A percentile compares a stretch with the other conserved stretches of the same genome.
Evolutionary conservation across 2,329 filamentous ascomycete species (phyloP).

Genomic region (Diaporthe vexans): DNA sequence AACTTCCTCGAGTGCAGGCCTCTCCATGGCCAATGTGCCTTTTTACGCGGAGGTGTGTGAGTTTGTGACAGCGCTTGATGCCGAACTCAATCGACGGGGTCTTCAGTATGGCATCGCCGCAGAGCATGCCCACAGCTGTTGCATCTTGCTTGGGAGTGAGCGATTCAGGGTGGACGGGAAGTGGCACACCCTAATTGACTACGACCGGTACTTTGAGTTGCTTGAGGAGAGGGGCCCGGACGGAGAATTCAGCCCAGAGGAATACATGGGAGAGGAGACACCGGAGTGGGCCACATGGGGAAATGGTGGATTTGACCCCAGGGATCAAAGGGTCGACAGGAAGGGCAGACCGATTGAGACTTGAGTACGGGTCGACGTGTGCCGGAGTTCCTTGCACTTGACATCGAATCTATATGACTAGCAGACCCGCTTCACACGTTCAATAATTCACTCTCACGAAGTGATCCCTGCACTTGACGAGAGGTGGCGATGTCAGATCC

Average conservation of each 20-base stretch:
- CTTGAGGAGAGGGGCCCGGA: constrained; percentile 77
- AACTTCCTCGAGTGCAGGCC: constrained; percentile 84
- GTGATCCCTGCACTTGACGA: background rate
- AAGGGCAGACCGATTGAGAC: constrained; percentile 79
- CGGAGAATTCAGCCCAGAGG: constrained; percentile 84
- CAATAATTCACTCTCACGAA: background rate
- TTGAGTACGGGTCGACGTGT: constrained; percentile 30
- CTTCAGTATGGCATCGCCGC: constrained; percentile 91
- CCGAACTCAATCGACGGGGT: constrained; percentile 76
- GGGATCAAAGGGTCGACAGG: constrained; percentile 87
- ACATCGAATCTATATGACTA: background rate
- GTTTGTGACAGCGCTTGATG: constrained; percentile 83
- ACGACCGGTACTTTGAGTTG: constrained; percentile 87
- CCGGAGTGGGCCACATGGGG: constrained; percentile 97
- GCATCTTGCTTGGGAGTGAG: constrained; percentile 86
- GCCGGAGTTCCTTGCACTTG: background rate
- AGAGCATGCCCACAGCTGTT: constrained; percentile 96
- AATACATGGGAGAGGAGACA: constrained; percentile 88
- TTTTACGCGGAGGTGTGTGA: constrained; percentile 92
- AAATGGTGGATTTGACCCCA: constrained; percentile 92
- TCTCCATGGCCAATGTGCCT: constrained; percentile 98
- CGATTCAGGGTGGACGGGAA: constrained; percentile 82
- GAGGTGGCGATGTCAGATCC: background rate
- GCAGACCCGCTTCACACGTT: background rate
- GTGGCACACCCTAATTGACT: constrained; percentile 95